Evolutionary conservation across 2,329 filamentous ascomycete genomes (phyloP), one percentile per base, ranked within the genome.

Genomic region (Gyromitra esculenta): DNA sequence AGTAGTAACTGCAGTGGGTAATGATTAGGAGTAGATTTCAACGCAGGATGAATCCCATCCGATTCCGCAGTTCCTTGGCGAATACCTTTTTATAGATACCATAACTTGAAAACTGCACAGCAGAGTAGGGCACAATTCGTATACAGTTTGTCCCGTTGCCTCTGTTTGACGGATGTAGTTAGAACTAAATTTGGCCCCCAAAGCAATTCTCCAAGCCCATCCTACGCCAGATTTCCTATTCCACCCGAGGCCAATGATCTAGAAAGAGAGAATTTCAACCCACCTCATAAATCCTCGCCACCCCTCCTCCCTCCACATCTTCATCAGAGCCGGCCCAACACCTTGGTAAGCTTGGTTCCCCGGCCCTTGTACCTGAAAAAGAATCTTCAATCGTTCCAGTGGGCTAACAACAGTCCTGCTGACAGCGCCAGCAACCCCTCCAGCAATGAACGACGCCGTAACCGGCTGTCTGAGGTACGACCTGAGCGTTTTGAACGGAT

Each of bases 61-160:
- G 8, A 8, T 60, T n/a, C 35, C 4, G 31, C 25, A 37, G 13
- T 35, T 15, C n/a, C 39, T 8, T 11, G 78, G 18, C 69, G 21
- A 90, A 83, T 85, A 96, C 94, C 85, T 90, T 89, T 85, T 97
- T 97, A 85, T 99, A 99, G 80, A 98, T 90, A 83, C 97, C 98
- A 86, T 98, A 99, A 82, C 94, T 96, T 80, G 95, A 95, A 84
- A 99, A 99, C 82, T 99, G 96, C 52, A 98, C 96, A 9, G 96
- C 96, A 64, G 95, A 98, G 84, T 99, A 99, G 3, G 96, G 96
- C 67, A 99, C 93, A 80, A 99, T 99, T 78, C 96, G 92, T 81
- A 99, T 93, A 87, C 96, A 99, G 84, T 99, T 99, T 77, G 94
- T 97, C 79, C 96, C 96, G 83, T 99, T 99, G 67, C 96, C 96